Conservation (phyloP, 345 rosid genomes). For the Anacardium occidentale region DNA sequence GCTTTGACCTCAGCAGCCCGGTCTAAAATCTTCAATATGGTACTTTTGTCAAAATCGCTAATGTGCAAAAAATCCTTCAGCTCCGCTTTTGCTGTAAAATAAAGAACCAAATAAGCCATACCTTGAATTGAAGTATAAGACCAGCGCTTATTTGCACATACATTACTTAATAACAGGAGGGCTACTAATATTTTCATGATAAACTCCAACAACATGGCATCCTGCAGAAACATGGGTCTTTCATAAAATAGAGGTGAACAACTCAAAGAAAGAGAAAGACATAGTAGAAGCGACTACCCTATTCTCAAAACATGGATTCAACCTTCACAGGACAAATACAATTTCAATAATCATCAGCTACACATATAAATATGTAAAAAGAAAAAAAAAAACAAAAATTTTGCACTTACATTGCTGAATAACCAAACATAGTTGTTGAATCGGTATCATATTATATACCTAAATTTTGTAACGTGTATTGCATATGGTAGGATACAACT, state of each 20-base stretch:
- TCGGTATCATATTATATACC: too few relatives aligned
- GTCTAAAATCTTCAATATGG: slow-evolving; percentile 65
- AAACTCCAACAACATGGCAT: neutral
- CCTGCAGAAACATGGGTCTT: neutral
- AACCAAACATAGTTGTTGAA: neutral
- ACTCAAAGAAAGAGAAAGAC: too few relatives aligned
- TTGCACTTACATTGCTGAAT: slow-evolving; percentile 7
- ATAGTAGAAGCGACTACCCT: too few relatives aligned
- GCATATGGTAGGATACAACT: too few relatives aligned
- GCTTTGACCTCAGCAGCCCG: slow-evolving; percentile 84
- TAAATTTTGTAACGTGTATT: too few relatives aligned
- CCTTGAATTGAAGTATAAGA: neutral
- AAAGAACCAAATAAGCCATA: neutral
- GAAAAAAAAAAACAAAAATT: neutral
- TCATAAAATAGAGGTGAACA: too few relatives aligned
- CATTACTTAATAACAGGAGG: neutral
- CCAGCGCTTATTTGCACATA: neutral
- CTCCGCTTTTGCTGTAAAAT: slow-evolving; percentile 43
- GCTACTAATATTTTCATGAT: neutral
- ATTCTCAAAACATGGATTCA: neutral
- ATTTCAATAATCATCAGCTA: neutral
- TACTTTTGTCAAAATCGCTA: slow-evolving; percentile 77
- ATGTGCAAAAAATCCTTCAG: slow-evolving; percentile 79
- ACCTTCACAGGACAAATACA: neutral
- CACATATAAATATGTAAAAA: neutral